phyloP scores from a whole-genome alignment of 768 basidiomycete genomes.

The Trametes cingulata region DNA sequence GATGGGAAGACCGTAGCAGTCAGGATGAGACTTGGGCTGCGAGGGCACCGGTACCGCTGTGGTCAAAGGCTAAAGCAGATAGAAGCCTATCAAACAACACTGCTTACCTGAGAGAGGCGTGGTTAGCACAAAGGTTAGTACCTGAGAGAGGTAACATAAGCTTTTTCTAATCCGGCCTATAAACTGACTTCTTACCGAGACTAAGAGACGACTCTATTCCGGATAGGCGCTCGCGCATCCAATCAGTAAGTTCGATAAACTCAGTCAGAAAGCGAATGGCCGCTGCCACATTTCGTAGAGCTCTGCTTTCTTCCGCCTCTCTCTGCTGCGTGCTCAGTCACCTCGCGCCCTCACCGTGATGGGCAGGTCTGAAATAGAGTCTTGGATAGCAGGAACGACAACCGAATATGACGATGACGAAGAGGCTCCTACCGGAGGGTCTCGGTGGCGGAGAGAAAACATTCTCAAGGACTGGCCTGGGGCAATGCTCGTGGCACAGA shows the following conservation, averaged over 20 bases:
- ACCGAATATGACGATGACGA: conserved; percentile 33
- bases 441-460: conserved; percentile 54
- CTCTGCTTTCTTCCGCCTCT: background rate
- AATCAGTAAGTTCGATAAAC: background rate
- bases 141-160: too few relatives aligned
- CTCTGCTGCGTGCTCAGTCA: background rate
- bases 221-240: background rate
- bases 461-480: conserved; percentile 56
- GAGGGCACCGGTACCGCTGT: too few relatives aligned
- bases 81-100: too few relatives aligned
- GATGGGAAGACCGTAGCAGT: too few relatives aligned
- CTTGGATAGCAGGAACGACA: conserved; percentile 61
- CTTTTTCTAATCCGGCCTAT: too few relatives aligned
- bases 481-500: conserved; percentile 56
- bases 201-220: background rate
- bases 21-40: too few relatives aligned
- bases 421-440: conserved; percentile 28
- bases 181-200: background rate
- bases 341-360: conserved; percentile 4
- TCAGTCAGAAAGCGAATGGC: too few relatives aligned
- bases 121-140: too few relatives aligned
- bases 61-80: too few relatives aligned
- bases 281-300: background rate
- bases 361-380: conserved; percentile 56
- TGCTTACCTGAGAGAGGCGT: too few relatives aligned